Evolutionary conservation across 139 green algal species (phyloP).

Genomic region (Picochlorum sp.): DNA sequence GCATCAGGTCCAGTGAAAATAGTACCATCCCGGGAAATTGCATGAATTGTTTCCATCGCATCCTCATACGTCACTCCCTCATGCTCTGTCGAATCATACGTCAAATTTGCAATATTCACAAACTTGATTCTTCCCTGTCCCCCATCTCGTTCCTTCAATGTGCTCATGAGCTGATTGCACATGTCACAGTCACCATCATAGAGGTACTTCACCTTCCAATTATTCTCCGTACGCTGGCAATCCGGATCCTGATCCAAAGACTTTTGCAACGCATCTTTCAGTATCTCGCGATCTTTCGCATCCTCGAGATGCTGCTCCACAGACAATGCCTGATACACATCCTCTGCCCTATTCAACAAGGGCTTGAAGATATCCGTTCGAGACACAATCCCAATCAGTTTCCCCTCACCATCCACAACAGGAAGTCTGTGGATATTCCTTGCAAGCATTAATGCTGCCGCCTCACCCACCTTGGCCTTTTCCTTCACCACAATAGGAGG

Average conservation of each 20-base stretch:
- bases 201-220: slow-evolving; percentile 58
- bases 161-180: slow-evolving; percentile 47
- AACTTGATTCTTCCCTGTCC: slow-evolving; percentile 15
- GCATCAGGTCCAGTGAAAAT: slow-evolving; percentile 46
- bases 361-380: slow-evolving; percentile 59
- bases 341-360: slow-evolving; percentile 36
- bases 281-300: neutral
- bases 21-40: slow-evolving; percentile 47
- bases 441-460: slow-evolving; percentile 54
- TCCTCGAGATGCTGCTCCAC: neutral
- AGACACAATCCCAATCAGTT: slow-evolving; percentile 38
- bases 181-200: slow-evolving; percentile 66
- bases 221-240: neutral
- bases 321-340: slow-evolving; percentile 38
- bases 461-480: slow-evolving; percentile 33
- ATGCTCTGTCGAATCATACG: slow-evolving; percentile 35
- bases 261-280: neutral
- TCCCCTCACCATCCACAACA: slow-evolving; percentile 46
- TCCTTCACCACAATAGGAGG: slow-evolving; percentile 44
- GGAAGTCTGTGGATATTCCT: slow-evolving; percentile 58
- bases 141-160: slow-evolving; percentile 44
- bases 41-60: slow-evolving; percentile 69
- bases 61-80: slow-evolving; percentile 46
- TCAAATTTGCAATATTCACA: slow-evolving; percentile 19
- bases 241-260: slow-evolving; percentile 10